Conservation (phyloP, 1,284 basidiomycete genomes). For the Cystobasidiaceae sp. region DNA sequence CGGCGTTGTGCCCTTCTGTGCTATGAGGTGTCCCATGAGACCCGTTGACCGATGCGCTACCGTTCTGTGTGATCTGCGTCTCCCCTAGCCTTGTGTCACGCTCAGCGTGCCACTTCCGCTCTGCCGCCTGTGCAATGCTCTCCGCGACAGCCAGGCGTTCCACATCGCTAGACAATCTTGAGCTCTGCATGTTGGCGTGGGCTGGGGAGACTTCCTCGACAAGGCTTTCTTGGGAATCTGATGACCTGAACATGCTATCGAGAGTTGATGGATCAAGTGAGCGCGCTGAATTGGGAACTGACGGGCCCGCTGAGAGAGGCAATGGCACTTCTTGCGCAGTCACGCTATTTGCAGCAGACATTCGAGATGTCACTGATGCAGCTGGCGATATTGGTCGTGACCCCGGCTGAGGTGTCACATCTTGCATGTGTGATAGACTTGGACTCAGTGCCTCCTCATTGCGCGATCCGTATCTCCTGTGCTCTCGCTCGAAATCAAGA, state of each 20-base stretch:
- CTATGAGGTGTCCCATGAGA: too few species aligned
- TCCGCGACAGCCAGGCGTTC: constrained; percentile 23
- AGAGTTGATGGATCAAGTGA: constrained; percentile 22
- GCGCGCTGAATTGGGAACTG: not conserved
- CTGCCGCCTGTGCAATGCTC: constrained; percentile 16
- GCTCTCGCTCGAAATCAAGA: not conserved
- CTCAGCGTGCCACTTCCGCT: constrained; percentile 19
- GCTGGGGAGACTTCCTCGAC: not conserved
- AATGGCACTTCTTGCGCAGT: not conserved
- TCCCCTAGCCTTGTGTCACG: not conserved
- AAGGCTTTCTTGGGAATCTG: constrained; percentile 5
- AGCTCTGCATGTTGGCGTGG: not conserved
- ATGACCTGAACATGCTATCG: constrained; percentile 13
- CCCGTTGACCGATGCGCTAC: too few species aligned
- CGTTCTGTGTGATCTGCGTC: too few species aligned
- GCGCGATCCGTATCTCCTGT: not conserved
- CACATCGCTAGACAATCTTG: too few species aligned
- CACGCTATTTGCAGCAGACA: not conserved
- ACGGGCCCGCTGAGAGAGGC: constrained; percentile 1
- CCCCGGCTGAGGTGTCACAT: not conserved
- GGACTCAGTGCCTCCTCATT: not conserved
- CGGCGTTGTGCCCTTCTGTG: too few species aligned
- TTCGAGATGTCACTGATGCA: not conserved
- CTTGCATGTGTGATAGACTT: not conserved
- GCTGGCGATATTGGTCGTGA: not conserved